A percentile compares a stretch with the other conserved stretches of the same genome.
These are phyloP conservation scores for Rugosomyces carneus DNA, from an alignment of 1,284 basidiomycete genomes.

Conservation along the genomic window DNA sequence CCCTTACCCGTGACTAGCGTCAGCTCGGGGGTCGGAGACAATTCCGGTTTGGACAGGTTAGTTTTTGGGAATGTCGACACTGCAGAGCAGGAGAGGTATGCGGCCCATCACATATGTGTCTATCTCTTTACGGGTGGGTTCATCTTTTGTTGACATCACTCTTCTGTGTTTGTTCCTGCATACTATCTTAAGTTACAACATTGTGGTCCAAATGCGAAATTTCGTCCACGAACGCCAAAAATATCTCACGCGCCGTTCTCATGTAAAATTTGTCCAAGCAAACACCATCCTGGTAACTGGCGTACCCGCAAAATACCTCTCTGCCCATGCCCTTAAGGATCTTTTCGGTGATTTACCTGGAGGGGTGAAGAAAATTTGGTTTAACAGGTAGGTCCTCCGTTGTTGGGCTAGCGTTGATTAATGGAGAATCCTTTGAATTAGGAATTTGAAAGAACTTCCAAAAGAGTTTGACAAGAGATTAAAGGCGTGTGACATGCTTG, in stretches of 20 bases:
- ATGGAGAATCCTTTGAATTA: constrained; percentile 9
- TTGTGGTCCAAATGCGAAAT: constrained; percentile 75
- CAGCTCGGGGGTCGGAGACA: constrained; percentile 39
- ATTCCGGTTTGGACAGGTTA: constrained; percentile 67
- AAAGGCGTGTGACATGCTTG: constrained; percentile 72
- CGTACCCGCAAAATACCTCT: constrained; percentile 76
- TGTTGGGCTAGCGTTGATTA: not conserved
- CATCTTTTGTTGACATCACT: not conserved
- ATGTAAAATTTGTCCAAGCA: constrained; percentile 73
- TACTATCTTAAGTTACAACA: constrained; percentile 83
- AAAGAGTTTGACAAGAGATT: constrained; percentile 77
- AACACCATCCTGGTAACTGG: constrained; percentile 88
- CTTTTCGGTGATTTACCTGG: constrained; percentile 78
- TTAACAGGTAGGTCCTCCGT: constrained; percentile 54
- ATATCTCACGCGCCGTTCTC: constrained; percentile 73
- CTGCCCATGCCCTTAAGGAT: constrained; percentile 55
- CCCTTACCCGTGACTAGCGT: constrained; percentile 66
- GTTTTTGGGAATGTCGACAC: constrained; percentile 75
- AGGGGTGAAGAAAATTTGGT: constrained; percentile 85
- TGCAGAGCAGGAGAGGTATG: constrained; percentile 52
- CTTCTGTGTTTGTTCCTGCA: constrained; percentile 21
- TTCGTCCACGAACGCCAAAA: constrained; percentile 81
- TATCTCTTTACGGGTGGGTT: constrained; percentile 71
- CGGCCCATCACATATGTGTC: constrained; percentile 70
- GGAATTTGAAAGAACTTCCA: constrained; percentile 80